Conservation (phyloP, 495 filamentous ascomycete species). For the Neurospora sp. region DNA sequence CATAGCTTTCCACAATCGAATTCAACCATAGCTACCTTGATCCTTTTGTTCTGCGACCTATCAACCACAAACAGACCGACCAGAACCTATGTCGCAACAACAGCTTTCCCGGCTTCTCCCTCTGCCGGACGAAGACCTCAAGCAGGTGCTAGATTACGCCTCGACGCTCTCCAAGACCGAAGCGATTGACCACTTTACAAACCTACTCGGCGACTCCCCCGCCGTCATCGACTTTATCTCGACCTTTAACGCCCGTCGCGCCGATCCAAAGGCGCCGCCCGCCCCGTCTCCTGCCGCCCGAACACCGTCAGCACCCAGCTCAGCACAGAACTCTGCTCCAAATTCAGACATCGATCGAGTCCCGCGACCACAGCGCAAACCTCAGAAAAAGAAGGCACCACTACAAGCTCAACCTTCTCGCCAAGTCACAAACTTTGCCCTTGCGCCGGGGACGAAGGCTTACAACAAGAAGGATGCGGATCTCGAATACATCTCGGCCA, state of each 20-base stretch:
- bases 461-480: slow-evolving; percentile 6
- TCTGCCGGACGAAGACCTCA: slow-evolving; percentile 71
- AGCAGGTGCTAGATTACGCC: slow-evolving; percentile 73
- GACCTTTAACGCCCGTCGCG: slow-evolving; percentile 69
- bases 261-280: slow-evolving; percentile 26
- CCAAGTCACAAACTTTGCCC: slow-evolving; percentile 47
- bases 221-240: slow-evolving; percentile 85
- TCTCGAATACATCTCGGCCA: background rate
- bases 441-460: slow-evolving; percentile 23
- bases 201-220: slow-evolving; percentile 78
- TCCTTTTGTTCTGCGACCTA: no score
- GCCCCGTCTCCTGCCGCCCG: background rate
- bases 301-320: slow-evolving; percentile 10
- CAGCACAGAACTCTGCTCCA: slow-evolving; percentile 7
- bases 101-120: slow-evolving; percentile 71
- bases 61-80: background rate
- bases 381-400: slow-evolving; percentile 48
- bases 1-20: background rate
- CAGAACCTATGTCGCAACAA: slow-evolving; percentile 43
- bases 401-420: slow-evolving; percentile 54
- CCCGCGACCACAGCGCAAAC: slow-evolving; percentile 13
- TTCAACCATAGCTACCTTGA: no score
- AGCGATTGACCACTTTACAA: slow-evolving; percentile 74
- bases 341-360: slow-evolving; percentile 18
- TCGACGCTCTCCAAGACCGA: slow-evolving; percentile 56